A percentile compares a stretch with the other conserved stretches of the same genome.
phyloP scores from a whole-genome alignment of 2,329 filamentous ascomycete genomes.

The Botrytis fabae region DNA sequence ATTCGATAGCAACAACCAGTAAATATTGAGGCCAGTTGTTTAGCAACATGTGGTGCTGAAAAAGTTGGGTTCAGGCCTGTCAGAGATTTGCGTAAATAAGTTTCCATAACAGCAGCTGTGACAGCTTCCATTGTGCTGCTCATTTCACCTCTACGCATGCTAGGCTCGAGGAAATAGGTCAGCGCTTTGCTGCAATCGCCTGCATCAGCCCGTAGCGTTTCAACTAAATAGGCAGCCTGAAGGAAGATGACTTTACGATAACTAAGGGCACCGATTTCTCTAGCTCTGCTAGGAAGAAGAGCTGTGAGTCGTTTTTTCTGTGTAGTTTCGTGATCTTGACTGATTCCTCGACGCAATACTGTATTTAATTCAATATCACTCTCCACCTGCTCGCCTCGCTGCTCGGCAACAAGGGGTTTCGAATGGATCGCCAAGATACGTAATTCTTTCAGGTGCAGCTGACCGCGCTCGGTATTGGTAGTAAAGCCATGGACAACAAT shows the following conservation, averaged over 20 bases:
- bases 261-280: slow-evolving; percentile 77
- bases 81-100: slow-evolving; percentile 76
- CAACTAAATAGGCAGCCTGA: slow-evolving; percentile 85
- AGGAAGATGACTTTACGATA: slow-evolving; percentile 92
- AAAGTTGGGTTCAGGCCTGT: slow-evolving; percentile 72
- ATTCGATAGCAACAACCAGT: slow-evolving; percentile 92
- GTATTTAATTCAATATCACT: slow-evolving; percentile 97
- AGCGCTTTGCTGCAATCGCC: slow-evolving; percentile 90
- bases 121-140: slow-evolving; percentile 66
- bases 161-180: slow-evolving; percentile 92
- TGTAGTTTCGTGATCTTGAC: slow-evolving; percentile 70
- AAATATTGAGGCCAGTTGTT: slow-evolving; percentile 83
- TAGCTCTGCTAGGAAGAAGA: slow-evolving; percentile 72
- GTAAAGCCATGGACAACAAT: slow-evolving; percentile 92
- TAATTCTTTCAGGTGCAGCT: slow-evolving; percentile 73
- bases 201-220: slow-evolving; percentile 79
- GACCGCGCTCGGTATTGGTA: slow-evolving; percentile 69
- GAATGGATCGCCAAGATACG: slow-evolving; percentile 84
- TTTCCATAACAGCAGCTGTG: slow-evolving; percentile 68
- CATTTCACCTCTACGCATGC: slow-evolving; percentile 65
- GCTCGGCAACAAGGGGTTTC: slow-evolving; percentile 81
- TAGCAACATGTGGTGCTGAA: slow-evolving; percentile 87
- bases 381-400: slow-evolving; percentile 85
- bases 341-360: slow-evolving; percentile 83
- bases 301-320: slow-evolving; percentile 78